Conservation (phyloP, 2,329 filamentous ascomycete species). For the Cadophora gregata region DNA sequence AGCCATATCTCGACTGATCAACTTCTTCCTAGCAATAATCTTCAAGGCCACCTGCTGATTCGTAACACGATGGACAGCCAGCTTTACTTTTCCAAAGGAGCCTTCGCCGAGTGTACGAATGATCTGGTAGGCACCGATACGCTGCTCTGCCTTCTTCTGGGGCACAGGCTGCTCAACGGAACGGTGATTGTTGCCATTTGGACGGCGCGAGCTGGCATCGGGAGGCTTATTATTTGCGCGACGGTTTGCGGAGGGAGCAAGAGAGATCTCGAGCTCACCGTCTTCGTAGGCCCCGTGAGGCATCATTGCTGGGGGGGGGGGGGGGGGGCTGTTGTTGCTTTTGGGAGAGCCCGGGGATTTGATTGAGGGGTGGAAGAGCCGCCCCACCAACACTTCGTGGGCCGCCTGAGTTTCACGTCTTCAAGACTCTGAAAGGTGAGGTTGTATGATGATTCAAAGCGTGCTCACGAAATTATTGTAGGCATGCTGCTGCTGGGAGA, state of each 20-base stretch:
- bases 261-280: constrained; percentile 81
- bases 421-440: constrained; percentile 23
- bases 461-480: constrained; percentile 17
- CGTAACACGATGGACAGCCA: constrained; percentile 90
- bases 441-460: constrained; percentile 7
- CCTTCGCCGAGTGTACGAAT: constrained; percentile 92
- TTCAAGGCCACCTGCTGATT: constrained; percentile 96
- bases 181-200: constrained; percentile 35
- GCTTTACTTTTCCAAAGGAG: constrained; percentile 98
- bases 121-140: constrained; percentile 90
- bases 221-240: constrained; percentile 50
- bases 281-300: constrained; percentile 65
- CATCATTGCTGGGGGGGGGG: no score
- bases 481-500: constrained; percentile 13
- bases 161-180: constrained; percentile 36
- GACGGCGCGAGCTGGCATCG: constrained; percentile 39
- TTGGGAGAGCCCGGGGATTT: constrained; percentile 17
- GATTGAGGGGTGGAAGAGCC: constrained; percentile 21
- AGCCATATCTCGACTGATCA: constrained; percentile 97
- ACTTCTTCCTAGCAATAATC: constrained; percentile 94
- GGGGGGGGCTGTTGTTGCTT: constrained; percentile 28
- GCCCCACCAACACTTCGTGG: constrained; percentile 33
- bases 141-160: constrained; percentile 70
- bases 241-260: constrained; percentile 69
- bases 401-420: constrained; percentile 4